Conservation (phyloP, 345 rosid genomes). For the Mallotus nudiflorus region DNA sequence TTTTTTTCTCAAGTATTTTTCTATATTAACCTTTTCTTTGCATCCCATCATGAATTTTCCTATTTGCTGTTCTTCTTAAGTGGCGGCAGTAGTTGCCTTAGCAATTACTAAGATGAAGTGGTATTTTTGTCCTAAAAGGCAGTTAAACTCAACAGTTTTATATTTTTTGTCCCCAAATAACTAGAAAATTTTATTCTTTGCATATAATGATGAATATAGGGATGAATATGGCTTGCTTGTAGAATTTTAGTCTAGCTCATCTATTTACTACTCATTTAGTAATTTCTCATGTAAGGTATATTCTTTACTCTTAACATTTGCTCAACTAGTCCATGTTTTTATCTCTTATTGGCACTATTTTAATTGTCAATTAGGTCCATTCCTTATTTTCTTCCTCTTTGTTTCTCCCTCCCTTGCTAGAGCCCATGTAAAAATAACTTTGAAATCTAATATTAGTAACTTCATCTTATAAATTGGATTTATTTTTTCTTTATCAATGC, state of each 20-base stretch:
- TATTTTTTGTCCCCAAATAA: background rate
- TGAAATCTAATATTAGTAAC: background rate
- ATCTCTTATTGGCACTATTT: too few relatives aligned
- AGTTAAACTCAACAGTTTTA: too few relatives aligned
- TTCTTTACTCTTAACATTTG: background rate
- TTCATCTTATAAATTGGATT: background rate
- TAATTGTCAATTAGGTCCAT: background rate
- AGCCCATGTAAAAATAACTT: background rate
- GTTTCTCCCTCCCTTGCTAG: background rate
- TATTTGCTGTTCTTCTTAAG: too few relatives aligned
- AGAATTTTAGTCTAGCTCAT: constrained; percentile 70
- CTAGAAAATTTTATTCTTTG: constrained; percentile 14
- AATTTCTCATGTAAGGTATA: constrained; percentile 98
- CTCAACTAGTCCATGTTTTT: background rate
- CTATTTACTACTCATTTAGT: constrained; percentile 91
- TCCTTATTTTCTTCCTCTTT: background rate
- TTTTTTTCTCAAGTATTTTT: too few relatives aligned
- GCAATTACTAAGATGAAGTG: constrained; percentile 89
- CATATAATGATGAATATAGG: constrained; percentile 50
- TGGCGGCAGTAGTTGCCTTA: constrained; percentile 61
- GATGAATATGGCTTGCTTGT: constrained; percentile 71
- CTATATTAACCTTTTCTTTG: too few relatives aligned
- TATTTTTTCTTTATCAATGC: background rate
- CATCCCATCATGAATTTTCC: too few relatives aligned
- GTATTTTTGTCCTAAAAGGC: constrained; percentile 35